Conservation (phyloP, 306 rosid species). For the Ormosia semicastrata region DNA sequence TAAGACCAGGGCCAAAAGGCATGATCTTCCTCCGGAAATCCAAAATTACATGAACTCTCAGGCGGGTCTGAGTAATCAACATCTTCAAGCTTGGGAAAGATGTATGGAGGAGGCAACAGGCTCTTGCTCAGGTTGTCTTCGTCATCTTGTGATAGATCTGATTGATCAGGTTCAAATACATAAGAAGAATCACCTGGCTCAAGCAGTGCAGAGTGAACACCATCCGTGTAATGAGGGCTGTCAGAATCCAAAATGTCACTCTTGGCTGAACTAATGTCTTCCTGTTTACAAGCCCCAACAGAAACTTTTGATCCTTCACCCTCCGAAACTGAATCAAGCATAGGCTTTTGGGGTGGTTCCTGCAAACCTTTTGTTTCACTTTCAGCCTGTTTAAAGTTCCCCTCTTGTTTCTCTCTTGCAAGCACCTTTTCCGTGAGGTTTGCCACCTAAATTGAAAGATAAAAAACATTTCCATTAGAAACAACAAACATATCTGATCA, state of each 20-base stretch:
- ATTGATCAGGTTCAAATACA: constrained; percentile 63
- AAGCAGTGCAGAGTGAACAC: constrained; percentile 52
- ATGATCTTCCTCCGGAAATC: constrained; percentile 70
- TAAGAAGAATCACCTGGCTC: constrained; percentile 62
- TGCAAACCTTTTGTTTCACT: constrained; percentile 42
- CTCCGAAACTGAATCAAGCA: constrained; percentile 41
- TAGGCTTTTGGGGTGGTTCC: constrained; percentile 27
- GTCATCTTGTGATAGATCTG: constrained; percentile 78
- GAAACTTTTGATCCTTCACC: constrained; percentile 60
- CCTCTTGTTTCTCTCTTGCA: constrained; percentile 39
- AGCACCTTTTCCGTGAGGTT: constrained; percentile 49
- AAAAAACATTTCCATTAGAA: too few relatives aligned
- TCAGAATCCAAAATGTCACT: constrained; percentile 76
- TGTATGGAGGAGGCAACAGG: constrained; percentile 46
- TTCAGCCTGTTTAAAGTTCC: constrained; percentile 29
- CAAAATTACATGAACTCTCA: constrained; percentile 54
- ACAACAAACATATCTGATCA: background rate
- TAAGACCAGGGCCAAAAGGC: constrained; percentile 80
- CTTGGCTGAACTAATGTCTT: constrained; percentile 59
- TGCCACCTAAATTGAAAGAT: constrained; percentile 45
- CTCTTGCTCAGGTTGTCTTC: constrained; percentile 54
- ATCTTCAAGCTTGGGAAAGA: constrained; percentile 68
- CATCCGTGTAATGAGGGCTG: constrained; percentile 65
- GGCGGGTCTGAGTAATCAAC: constrained; percentile 62
- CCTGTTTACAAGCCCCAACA: constrained; percentile 46